phyloP scores from a whole-genome alignment of 2,329 filamentous ascomycete genomes.

The Whalleya microplaca region DNA sequence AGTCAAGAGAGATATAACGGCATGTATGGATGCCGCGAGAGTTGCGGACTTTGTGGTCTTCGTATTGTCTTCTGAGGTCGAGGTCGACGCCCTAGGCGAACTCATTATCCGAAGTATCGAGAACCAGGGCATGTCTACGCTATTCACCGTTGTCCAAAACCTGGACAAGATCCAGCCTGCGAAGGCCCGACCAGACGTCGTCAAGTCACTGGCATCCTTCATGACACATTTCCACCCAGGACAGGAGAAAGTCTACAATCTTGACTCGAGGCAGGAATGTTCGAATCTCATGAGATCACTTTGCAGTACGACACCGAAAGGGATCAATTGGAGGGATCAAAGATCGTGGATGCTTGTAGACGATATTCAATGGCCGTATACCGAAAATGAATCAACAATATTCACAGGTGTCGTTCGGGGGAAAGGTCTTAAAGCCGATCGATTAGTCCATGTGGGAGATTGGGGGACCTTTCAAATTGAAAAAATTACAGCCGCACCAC shows the following conservation, averaged over 20 bases:
- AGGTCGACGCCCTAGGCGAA: conserved; percentile 85
- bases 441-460: conserved; percentile 87
- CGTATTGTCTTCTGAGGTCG: conserved; percentile 77
- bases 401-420: conserved; percentile 87
- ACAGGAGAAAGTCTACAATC: conserved; percentile 86
- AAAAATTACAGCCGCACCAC: conserved; percentile 79
- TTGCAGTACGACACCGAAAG: conserved; percentile 90
- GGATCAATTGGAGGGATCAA: conserved; percentile 93
- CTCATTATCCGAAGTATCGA: conserved; percentile 84
- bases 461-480: conserved; percentile 94
- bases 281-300: conserved; percentile 88
- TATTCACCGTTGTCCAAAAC: conserved; percentile 83
- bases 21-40: conserved; percentile 82
- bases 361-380: conserved; percentile 71
- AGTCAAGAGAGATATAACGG: conserved; percentile 71
- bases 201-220: conserved; percentile 85
- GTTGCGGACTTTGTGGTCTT: conserved; percentile 91
- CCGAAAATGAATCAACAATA: conserved; percentile 65
- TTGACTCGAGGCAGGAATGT: conserved; percentile 88
- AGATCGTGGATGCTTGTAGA: conserved; percentile 95
- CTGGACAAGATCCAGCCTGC: conserved; percentile 77
- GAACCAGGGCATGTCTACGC: conserved; percentile 90
- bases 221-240: conserved; percentile 94
- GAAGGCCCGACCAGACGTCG: conserved; percentile 76
- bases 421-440: conserved; percentile 84